Evolutionary conservation across 805 yeast species (phyloP).

Genomic region (Candida rishiriensis): DNA sequence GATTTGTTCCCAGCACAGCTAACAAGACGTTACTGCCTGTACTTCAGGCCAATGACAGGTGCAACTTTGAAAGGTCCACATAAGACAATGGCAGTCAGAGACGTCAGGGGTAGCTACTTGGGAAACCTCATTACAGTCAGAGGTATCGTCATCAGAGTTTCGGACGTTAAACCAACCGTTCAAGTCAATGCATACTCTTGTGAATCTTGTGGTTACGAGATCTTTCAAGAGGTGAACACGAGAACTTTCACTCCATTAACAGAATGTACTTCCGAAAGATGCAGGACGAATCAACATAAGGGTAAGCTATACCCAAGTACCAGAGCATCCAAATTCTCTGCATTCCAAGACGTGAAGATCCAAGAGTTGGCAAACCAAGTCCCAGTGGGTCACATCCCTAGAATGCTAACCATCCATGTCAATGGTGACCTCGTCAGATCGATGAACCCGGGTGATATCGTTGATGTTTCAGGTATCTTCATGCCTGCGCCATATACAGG

Average conservation of each 20-base stretch:
- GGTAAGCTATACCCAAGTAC: conserved; percentile 92
- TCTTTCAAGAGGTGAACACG: conserved; percentile 89
- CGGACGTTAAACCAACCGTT: conserved; percentile 93
- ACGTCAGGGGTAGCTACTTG: conserved; percentile 74
- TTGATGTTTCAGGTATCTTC: conserved; percentile 87
- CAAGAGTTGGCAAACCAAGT: conserved; percentile 96
- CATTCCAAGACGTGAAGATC: conserved; percentile 92
- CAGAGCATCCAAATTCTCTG: conserved; percentile 90
- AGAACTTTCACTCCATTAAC: conserved; percentile 80
- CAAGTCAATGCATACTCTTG: conserved; percentile 93
- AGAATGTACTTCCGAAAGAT: conserved; percentile 81
- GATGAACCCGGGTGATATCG: conserved; percentile 90
- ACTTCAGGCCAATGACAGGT: conserved; percentile 72
- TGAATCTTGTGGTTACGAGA: conserved; percentile 94
- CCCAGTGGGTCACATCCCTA: conserved; percentile 96
- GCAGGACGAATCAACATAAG: conserved; percentile 71
- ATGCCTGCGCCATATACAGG: conserved; percentile 97
- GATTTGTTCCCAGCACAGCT: conserved; percentile 79
- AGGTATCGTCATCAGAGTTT: conserved; percentile 92
- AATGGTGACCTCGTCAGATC: conserved; percentile 87
- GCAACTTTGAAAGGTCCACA: conserved; percentile 31
- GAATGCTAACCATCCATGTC: conserved; percentile 80
- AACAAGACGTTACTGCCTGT: conserved; percentile 80
- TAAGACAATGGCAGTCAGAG: conserved; percentile 81
- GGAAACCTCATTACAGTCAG: conserved; percentile 88